A percentile compares a stretch with the other conserved stretches of the same genome.
Evolutionary conservation across 2,329 filamentous ascomycete genomes (phyloP).

Genomic region (Endoconidiophora laricicola): DNA sequence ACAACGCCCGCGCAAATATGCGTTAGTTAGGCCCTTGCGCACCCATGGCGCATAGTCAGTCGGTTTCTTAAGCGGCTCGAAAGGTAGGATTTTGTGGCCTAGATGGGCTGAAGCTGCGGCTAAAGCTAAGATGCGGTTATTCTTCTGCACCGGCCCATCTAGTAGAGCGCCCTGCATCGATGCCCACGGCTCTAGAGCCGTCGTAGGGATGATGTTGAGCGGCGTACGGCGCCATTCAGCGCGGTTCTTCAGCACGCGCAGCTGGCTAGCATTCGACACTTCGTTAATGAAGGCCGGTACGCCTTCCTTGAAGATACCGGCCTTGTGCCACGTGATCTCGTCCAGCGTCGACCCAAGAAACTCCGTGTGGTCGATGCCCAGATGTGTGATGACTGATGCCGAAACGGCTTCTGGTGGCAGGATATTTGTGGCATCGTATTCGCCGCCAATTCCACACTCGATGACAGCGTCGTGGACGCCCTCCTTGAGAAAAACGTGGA

Average conservation of each 20-base stretch:
- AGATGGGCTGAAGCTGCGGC: conserved; percentile 42
- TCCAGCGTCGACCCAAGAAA: conserved; percentile 67
- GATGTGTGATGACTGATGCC: conserved; percentile 56
- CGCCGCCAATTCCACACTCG: conserved; percentile 87
- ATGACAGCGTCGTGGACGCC: conserved; percentile 65
- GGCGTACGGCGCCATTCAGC: conserved; percentile 37
- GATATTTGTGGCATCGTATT: conserved; percentile 86
- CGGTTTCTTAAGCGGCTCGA: conserved; percentile 1
- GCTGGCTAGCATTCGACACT: conserved; percentile 17
- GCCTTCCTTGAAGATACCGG: conserved; percentile 62
- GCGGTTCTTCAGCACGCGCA: conserved; percentile 40
- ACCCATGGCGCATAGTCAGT: conserved; percentile 28
- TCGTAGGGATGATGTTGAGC: conserved; percentile 27
- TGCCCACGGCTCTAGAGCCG: conserved; percentile 25
- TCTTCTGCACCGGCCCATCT: conserved; percentile 36
- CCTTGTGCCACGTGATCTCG: conserved; percentile 82
- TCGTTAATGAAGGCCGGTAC: conserved; percentile 24
- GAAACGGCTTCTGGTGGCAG: conserved; percentile 45
- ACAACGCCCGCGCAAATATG: conserved; percentile 59
- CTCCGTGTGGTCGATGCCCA: conserved; percentile 72
- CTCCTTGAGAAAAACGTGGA: conserved; percentile 65
- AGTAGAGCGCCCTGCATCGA: conserved; percentile 26
- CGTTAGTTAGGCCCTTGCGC: conserved; percentile 44
- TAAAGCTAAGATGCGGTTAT: conserved; percentile 42
- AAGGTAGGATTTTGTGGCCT: conserved; percentile 14